Evolutionary conservation across 2,329 filamentous ascomycete species (phyloP), one percentile per base, ranked within the genome.

Genomic region (Nemania diffusa): DNA sequence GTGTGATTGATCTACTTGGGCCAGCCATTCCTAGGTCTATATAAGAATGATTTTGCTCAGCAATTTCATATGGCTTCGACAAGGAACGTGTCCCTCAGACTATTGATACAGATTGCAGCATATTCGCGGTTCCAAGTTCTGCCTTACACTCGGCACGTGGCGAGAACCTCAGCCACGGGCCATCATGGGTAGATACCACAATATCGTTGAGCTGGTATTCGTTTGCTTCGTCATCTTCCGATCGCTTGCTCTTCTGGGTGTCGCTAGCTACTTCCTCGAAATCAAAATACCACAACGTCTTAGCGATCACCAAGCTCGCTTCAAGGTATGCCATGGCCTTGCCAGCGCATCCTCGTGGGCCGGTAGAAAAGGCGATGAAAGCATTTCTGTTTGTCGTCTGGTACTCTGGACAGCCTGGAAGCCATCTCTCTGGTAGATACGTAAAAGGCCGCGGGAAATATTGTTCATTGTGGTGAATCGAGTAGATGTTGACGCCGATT

Each of bases 271-370:
- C 32, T 13, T 61, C 27, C 40, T 61, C 57, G 34, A 82, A 67
- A 66, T 83, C 81, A 59, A 79, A 84, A 69, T 77, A 62, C 63
- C 74, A 83, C 37, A 84, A 34, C 4, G 82, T 74, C 42, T 81
- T 75, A 20, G 82, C 82, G 11, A 83, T 77, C 0, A 80, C 80
- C 0, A 84, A 71, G 11, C 78, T 80, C 62, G 82, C 69, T 71
- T 84, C 82, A 50, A 81, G 77, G 66, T 83, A 81, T 9, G 82
- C 81, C 32, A 84, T 73, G 0, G 79, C 73, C 76, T 84, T 85
- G 0, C 83, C 84, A 44, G 85, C 81, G 71, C 84, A 87, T 3
- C 81, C 81, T 1, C 83, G 32, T 0, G 42, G 1, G 0, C 71
- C 71, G 2, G 60, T 11, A 0, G 60, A 67, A 20, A 73, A 73